These are phyloP conservation scores for Lachnellula cervina DNA, from an alignment of 2,329 filamentous ascomycete genomes.

Conservation along the genomic window DNA sequence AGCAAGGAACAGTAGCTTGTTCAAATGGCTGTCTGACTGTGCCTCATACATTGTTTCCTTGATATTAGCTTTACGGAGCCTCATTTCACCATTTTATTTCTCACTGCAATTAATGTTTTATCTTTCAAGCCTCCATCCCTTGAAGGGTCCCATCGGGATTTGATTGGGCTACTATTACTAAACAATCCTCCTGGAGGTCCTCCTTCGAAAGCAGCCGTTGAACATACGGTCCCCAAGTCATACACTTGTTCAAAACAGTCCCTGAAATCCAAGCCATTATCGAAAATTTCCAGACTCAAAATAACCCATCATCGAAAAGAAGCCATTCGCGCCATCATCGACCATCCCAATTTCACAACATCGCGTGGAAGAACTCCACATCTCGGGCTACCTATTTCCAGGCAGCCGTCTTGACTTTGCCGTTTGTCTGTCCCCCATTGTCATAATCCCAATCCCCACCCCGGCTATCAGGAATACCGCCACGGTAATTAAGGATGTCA, in stretches of 20 bases:
- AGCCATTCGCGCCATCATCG: background rate
- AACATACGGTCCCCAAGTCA: background rate
- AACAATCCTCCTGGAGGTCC: background rate
- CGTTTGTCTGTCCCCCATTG: background rate
- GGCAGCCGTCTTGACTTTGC: background rate
- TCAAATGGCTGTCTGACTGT: no score
- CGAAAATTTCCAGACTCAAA: background rate
- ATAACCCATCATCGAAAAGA: background rate
- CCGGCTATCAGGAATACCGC: background rate
- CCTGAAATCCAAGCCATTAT: background rate
- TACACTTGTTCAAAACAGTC: background rate
- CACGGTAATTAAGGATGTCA: background rate
- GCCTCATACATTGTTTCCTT: no score
- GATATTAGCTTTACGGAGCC: no score
- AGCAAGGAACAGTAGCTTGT: no score
- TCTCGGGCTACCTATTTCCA: no score
- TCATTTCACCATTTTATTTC: no score
- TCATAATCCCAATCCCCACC: background rate
- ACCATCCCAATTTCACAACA: background rate
- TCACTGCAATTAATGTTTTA: no score
- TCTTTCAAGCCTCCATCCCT: no score
- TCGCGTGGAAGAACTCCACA: background rate
- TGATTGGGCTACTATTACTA: background rate
- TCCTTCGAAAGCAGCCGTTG: background rate
- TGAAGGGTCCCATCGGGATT: background rate